A percentile compares a stretch with the other conserved stretches of the same genome.
Conservation (phyloP, 1,139 yeast genomes). For the Saccharomycopsis hybrid region DNA sequence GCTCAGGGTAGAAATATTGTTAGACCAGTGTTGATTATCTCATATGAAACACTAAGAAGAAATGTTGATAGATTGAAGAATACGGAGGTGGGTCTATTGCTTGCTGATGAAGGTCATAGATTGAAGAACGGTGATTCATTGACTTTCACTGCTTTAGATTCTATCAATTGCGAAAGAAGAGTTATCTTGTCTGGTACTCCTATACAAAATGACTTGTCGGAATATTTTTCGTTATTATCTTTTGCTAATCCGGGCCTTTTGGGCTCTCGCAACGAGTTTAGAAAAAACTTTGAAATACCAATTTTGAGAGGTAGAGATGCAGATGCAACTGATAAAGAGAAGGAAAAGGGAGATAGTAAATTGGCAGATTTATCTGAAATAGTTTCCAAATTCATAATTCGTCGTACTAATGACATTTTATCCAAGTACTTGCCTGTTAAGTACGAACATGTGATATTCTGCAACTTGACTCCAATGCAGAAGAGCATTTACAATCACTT, state of each 20-base stretch:
- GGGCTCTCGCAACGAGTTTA: conserved; percentile 78
- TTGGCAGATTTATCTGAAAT: conserved; percentile 62
- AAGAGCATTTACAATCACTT: conserved; percentile 62
- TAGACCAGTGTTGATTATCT: conserved; percentile 89
- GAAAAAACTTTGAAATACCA: conserved; percentile 75
- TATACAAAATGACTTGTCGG: conserved; percentile 92
- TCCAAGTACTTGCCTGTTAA: conserved; percentile 92
- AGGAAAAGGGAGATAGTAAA: conserved; percentile 64
- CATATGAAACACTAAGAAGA: conserved; percentile 88
- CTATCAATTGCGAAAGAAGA: conserved; percentile 77
- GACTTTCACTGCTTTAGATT: conserved; percentile 82
- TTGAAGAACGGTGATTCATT: conserved; percentile 90
- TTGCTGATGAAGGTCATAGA: conserved; percentile 97
- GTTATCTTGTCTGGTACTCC: conserved; percentile 97
- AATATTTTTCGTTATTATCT: conserved; percentile 82
- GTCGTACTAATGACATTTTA: conserved; percentile 91
- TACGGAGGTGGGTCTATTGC: conserved; percentile 78
- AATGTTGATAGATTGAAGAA: conserved; percentile 73
- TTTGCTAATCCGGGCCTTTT: conserved; percentile 94
- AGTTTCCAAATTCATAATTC: conserved; percentile 84
- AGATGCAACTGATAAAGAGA: conserved; percentile 76
- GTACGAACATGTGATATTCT: conserved; percentile 92
- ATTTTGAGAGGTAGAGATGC: conserved; percentile 88
- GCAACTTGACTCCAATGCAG: conserved; percentile 78
- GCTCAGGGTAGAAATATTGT: conserved; percentile 87